Conservation (phyloP, 1,284 basidiomycete species). For the Boletus semigastroideus region DNA sequence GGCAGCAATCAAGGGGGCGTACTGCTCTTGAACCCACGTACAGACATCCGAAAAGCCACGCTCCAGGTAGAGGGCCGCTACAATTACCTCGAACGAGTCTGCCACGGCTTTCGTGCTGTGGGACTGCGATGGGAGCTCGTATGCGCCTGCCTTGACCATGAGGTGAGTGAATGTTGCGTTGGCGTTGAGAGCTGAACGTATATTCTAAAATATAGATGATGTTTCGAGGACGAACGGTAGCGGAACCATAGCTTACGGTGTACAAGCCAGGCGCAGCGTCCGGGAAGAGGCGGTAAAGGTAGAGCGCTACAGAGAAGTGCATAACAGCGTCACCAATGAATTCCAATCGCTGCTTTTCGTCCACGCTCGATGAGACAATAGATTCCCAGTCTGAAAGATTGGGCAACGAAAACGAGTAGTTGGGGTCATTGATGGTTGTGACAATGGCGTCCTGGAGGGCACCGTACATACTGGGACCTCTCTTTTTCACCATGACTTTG, state of each 20-base stretch:
- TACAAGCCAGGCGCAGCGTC: conserved; percentile 31
- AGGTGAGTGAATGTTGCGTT: conserved; percentile 34
- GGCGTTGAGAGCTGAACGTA: conserved; percentile 31
- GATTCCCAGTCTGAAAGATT: conserved; percentile 33
- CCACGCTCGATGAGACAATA: conserved; percentile 26
- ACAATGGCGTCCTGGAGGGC: conserved; percentile 26
- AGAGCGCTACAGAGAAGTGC: conserved; percentile 32
- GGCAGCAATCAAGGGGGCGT: conserved; percentile 24
- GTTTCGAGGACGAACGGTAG: neutral
- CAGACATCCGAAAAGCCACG: conserved; percentile 29
- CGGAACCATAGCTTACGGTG: conserved; percentile 18
- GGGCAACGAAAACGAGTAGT: conserved; percentile 29
- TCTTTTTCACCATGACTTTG: conserved; percentile 25
- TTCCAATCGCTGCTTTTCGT: conserved; percentile 31
- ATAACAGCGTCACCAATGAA: conserved; percentile 34
- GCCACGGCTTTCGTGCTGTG: conserved; percentile 26
- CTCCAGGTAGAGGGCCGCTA: conserved; percentile 31
- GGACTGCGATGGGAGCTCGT: conserved; percentile 21
- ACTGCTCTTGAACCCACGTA: conserved; percentile 33
- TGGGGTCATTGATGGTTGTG: conserved; percentile 29
- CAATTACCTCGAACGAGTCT: conserved; percentile 34
- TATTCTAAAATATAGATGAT: conserved; percentile 15
- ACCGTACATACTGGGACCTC: conserved; percentile 10
- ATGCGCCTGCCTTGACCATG: conserved; percentile 30
- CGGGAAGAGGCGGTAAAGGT: conserved; percentile 29